These are phyloP conservation scores for Meripilus lineatus DNA, from an alignment of 1,284 basidiomycete genomes.

Conservation along the genomic window DNA sequence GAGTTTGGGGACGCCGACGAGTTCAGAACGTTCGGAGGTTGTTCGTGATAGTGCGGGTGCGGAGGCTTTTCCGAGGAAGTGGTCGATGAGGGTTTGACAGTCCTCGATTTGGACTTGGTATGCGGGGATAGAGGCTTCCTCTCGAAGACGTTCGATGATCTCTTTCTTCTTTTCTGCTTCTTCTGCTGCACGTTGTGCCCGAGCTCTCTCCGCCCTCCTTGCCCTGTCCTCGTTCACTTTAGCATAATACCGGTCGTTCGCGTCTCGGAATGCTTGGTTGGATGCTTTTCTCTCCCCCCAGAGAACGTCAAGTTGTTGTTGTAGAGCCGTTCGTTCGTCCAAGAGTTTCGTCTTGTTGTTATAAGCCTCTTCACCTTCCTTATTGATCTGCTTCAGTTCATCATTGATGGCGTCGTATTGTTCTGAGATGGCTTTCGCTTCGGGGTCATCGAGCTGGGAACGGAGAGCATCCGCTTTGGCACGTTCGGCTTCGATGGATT, in stretches of 20 bases:
- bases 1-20: slow-evolving; percentile 76
- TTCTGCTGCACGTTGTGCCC: slow-evolving; percentile 78
- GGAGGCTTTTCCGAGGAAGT: slow-evolving; percentile 74
- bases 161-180: slow-evolving; percentile 84
- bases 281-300: slow-evolving; percentile 81
- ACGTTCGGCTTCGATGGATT: slow-evolving; percentile 80
- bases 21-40: slow-evolving; percentile 37
- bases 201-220: slow-evolving; percentile 75
- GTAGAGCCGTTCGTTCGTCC: slow-evolving; percentile 81
- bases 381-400: slow-evolving; percentile 85
- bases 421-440: slow-evolving; percentile 78
- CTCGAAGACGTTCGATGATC: slow-evolving; percentile 76
- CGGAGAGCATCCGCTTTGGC: slow-evolving; percentile 76
- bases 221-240: slow-evolving; percentile 85
- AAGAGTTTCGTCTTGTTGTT: slow-evolving; percentile 82
- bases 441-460: slow-evolving; percentile 88
- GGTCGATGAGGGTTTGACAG: slow-evolving; percentile 91
- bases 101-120: slow-evolving; percentile 96
- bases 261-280: slow-evolving; percentile 67
- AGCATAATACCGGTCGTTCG: slow-evolving; percentile 75
- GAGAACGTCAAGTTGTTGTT: slow-evolving; percentile 68
- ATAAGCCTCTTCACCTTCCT: slow-evolving; percentile 83
- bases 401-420: slow-evolving; percentile 81
- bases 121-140: slow-evolving; percentile 89
- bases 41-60: slow-evolving; percentile 39